Percentiles rank a stretch among this genome's conserved stretches.
Conservation (phyloP, 768 basidiomycete species). For the Amyloporia xantha region DNA sequence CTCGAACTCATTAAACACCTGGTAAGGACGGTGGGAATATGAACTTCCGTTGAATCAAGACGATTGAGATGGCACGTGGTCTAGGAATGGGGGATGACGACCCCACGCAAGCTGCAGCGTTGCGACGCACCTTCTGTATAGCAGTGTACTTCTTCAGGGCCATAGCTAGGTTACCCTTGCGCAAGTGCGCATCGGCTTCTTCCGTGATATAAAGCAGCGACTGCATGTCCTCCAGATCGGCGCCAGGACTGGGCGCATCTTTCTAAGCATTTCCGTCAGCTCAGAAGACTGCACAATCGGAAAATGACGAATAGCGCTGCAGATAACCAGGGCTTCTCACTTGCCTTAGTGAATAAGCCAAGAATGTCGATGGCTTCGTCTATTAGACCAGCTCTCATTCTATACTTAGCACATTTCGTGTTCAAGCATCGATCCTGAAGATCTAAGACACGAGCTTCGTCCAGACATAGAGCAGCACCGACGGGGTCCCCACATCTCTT, state of each 20-base stretch:
- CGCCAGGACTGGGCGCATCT: slow-evolving; percentile 66
- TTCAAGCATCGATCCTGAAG: slow-evolving; percentile 95
- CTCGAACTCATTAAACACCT: slow-evolving; percentile 83
- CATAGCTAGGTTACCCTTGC: slow-evolving; percentile 57
- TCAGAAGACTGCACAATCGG: neutral
- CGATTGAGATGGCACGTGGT: neutral
- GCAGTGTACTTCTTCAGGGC: slow-evolving; percentile 84
- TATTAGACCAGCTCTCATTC: slow-evolving; percentile 72
- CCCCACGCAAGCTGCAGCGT: slow-evolving; percentile 1
- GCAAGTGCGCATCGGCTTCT: slow-evolving; percentile 66
- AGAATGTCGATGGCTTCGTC: slow-evolving; percentile 70
- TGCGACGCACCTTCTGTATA: slow-evolving; percentile 56
- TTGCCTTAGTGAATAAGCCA: slow-evolving; percentile 89
- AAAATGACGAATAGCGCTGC: neutral
- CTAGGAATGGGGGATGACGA: neutral
- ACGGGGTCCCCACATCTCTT: slow-evolving; percentile 80
- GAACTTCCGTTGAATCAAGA: neutral
- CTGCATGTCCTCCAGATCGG: slow-evolving; percentile 95
- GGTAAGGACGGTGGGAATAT: neutral
- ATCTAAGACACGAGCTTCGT: slow-evolving; percentile 80
- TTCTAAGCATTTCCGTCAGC: slow-evolving; percentile 45
- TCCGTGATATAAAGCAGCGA: slow-evolving; percentile 82
- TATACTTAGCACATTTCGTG: slow-evolving; percentile 89
- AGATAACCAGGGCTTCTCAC: slow-evolving; percentile 3
- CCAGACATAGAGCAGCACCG: slow-evolving; percentile 68